These are phyloP conservation scores for Zalaria sp. DNA, from an alignment of 2,329 filamentous ascomycete genomes.

Conservation along the genomic window DNA sequence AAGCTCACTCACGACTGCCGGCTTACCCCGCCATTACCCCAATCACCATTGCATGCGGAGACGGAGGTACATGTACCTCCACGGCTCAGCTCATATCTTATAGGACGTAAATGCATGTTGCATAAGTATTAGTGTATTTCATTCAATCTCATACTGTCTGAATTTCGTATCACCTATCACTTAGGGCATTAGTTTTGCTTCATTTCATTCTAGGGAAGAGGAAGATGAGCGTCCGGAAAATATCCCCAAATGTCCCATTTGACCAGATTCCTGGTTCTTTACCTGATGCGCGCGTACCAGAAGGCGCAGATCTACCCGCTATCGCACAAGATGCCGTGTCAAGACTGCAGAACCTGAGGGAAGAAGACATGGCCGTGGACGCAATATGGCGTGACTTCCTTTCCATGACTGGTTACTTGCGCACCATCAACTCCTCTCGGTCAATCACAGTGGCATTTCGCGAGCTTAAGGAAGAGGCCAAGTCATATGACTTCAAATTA, in stretches of 20 bases:
- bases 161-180: neutral
- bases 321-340: conserved; percentile 1
- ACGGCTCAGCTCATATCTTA: neutral
- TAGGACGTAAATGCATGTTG: neutral
- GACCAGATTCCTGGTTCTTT: conserved; percentile 1
- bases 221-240: neutral
- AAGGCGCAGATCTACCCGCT: neutral
- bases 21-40: too few species aligned
- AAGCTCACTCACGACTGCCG: too few species aligned
- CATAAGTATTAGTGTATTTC: too few species aligned
- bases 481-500: conserved; percentile 15
- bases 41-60: neutral
- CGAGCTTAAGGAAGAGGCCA: conserved; percentile 14
- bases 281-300: neutral
- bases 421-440: conserved; percentile 34
- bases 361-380: conserved; percentile 5
- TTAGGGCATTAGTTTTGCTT: neutral
- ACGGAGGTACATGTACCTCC: neutral
- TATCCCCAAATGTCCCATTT: neutral
- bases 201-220: too few species aligned
- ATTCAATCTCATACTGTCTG: too few species aligned
- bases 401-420: conserved; percentile 40
- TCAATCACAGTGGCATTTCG: conserved; percentile 26
- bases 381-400: conserved; percentile 43
- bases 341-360: conserved; percentile 2